phyloP scores from a whole-genome alignment of 345 rosid species.

The Conringia planisiliqua region DNA sequence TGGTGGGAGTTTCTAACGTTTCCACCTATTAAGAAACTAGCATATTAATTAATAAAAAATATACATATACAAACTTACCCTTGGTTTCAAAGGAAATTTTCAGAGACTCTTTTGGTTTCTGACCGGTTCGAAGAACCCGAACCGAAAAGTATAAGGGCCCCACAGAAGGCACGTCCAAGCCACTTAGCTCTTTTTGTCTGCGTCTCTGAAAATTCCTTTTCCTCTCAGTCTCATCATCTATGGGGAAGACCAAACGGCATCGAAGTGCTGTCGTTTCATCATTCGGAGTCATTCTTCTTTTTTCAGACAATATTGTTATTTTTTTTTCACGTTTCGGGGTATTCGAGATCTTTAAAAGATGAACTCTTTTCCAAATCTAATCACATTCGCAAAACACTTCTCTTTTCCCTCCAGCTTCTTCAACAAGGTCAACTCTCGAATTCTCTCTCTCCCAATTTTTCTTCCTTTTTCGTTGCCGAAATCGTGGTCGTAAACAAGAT shows the following conservation, averaged over 20 bases:
- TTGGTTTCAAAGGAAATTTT: no score
- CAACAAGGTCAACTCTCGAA: not conserved
- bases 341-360: not conserved
- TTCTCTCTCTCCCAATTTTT: not conserved
- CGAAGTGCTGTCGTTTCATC: not conserved
- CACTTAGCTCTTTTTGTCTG: not conserved
- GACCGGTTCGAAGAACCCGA: not conserved
- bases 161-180: not conserved
- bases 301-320: no score
- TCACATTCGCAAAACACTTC: not conserved
- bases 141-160: not conserved
- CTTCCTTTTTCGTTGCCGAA: not conserved
- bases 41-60: no score
- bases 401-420: not conserved
- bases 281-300: no score
- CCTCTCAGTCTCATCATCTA: not conserved
- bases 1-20: no score
- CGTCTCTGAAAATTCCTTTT: not conserved
- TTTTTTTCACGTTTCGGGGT: no score
- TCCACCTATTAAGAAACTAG: no score
- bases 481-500: not conserved
- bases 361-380: not conserved
- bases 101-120: no score
- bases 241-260: conserved; percentile 13
- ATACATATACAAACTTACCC: no score